phyloP scores from a whole-genome alignment of 164 flowering plant genomes.

The Saururus chinensis region DNA sequence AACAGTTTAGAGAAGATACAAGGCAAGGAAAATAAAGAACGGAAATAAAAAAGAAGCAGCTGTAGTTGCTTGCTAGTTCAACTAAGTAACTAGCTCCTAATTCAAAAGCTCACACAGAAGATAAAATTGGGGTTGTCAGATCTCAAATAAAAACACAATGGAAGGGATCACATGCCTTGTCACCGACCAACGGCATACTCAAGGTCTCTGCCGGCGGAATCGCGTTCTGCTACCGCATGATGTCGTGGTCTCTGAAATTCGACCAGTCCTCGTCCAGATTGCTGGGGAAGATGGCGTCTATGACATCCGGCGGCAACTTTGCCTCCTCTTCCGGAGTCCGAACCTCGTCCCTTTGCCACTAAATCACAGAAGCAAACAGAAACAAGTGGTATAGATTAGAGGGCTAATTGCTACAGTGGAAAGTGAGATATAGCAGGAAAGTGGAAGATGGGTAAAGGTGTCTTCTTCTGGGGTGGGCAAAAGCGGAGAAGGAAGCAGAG shows the following conservation, averaged over 20 bases:
- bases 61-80: too few species aligned
- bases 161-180: slow-evolving; percentile 40
- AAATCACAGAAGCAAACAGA: background rate
- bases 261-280: slow-evolving; percentile 31
- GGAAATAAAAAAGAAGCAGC: too few species aligned
- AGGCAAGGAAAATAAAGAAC: too few species aligned
- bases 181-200: slow-evolving; percentile 63
- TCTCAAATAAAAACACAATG: too few species aligned
- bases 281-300: slow-evolving; percentile 10
- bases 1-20: too few species aligned
- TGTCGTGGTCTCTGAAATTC: slow-evolving; percentile 45
- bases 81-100: too few species aligned
- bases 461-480: too few species aligned
- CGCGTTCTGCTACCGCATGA: slow-evolving; percentile 63
- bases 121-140: background rate
- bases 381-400: background rate
- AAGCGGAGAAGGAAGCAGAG: too few species aligned
- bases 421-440: too few species aligned
- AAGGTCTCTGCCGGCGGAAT: slow-evolving; percentile 51
- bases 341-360: slow-evolving; percentile 16
- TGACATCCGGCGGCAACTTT: slow-evolving; percentile 8
- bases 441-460: too few species aligned
- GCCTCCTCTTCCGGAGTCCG: slow-evolving; percentile 23
- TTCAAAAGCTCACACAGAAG: too few species aligned
- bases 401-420: too few species aligned